Evolutionary conservation across 352 stramenopile species (phyloP).

Genomic region (Globisporangium middletonii): DNA sequence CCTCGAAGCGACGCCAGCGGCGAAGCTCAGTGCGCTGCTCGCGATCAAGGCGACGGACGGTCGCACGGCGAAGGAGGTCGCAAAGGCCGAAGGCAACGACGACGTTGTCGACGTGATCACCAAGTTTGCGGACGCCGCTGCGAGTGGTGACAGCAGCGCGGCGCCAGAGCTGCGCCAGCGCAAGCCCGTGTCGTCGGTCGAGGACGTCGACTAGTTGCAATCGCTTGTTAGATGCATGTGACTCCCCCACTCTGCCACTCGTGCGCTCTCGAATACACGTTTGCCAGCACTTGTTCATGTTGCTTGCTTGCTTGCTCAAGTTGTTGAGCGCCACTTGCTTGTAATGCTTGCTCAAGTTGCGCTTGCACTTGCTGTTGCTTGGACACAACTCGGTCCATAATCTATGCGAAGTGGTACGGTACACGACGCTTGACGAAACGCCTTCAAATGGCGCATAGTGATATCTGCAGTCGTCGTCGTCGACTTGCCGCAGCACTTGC

Average conservation of each 20-base stretch:
- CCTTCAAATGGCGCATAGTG: background rate
- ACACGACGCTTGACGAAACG: too few relatives aligned
- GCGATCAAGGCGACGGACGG: slow-evolving; percentile 50
- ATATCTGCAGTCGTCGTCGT: background rate
- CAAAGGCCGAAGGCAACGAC: slow-evolving; percentile 60
- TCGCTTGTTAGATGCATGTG: slow-evolving; percentile 4
- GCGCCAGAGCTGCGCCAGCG: slow-evolving; percentile 48
- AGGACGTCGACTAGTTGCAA: slow-evolving; percentile 62
- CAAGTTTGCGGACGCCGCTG: slow-evolving; percentile 21
- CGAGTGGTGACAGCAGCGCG: slow-evolving; percentile 2
- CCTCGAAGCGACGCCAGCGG: slow-evolving; percentile 26
- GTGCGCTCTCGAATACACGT: background rate
- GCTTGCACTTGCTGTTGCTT: background rate
- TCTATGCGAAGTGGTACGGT: too few relatives aligned
- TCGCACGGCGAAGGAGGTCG: slow-evolving; percentile 56
- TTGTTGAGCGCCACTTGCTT: too few relatives aligned
- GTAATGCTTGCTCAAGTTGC: too few relatives aligned
- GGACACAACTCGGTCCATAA: background rate
- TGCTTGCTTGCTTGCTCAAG: background rate
- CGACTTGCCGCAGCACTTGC: too few relatives aligned
- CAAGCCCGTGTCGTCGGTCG: slow-evolving; percentile 49
- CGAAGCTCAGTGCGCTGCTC: slow-evolving; percentile 36
- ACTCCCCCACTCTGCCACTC: too few relatives aligned
- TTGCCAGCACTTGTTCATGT: too few relatives aligned
- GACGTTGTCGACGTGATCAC: slow-evolving; percentile 62